Evolutionary conservation across 768 basidiomycete species (phyloP), one percentile per base, ranked within the genome.

Genomic region (Rickenella mellea): DNA sequence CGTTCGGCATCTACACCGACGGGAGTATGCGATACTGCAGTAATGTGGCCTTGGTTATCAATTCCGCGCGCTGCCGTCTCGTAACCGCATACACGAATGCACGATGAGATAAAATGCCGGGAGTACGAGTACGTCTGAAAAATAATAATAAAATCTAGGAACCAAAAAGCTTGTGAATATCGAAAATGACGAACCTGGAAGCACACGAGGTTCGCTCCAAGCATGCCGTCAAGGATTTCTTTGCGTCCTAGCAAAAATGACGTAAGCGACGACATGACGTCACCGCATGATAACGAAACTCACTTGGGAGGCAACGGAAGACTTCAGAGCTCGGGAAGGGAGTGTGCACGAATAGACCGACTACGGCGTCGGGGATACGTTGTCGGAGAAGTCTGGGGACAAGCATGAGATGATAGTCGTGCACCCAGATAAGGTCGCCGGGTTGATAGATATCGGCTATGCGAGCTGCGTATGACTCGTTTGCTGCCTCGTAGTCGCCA

Each of bases 251-350:
- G 12, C n/a, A 12, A 14, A 6, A 8, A 31, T 38, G 14, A 39
- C 50, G 30, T 52, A 27, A 35, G 8, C 19, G 17, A 26, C 11
- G 17, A 9, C 5, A 21, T 3, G 12, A 17, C n/a, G n/a, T n/a
- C n/a, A n/a, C n/a, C n/a, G n/a, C n/a, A 40, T 32, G 39, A 45
- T 41, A 37, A 19, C 14, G 15, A 35, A 20, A 75, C 83, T 60
- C 51, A 86, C 89, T 78, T 2, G 92, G 91, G 30, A 96, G 65
- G 61, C 88, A 94, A 42, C 93, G 71, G 71, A 98, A 99, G 49
- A 97, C 84, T 56, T 99, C 94, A 47, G 84, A 88, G 57, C 83
- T 88, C 4, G 94, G 94, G 81, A 97, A 98, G 10, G 94, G 93
- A 1, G 94, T 97, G 64, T 99, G 94, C 33, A 97, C 84, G 63